These are phyloP conservation scores for Gautieria morchelliformis DNA, from an alignment of 768 basidiomycete species.

Conservation along the genomic window DNA sequence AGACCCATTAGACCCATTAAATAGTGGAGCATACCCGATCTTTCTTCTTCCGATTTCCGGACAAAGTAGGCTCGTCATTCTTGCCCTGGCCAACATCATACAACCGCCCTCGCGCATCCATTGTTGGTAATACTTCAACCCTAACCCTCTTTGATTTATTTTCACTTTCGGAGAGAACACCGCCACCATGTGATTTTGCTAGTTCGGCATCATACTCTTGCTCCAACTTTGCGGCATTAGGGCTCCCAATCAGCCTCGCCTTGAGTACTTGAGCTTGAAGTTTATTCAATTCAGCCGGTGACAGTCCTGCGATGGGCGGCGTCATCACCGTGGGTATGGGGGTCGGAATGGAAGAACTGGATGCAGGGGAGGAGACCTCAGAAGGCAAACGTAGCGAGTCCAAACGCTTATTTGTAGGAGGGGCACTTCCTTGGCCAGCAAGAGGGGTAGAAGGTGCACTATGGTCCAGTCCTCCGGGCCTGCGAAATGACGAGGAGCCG, in stretches of 20 bases:
- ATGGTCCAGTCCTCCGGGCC: conserved; percentile 57
- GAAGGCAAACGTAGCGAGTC: conserved; percentile 56
- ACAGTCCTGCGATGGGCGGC: conserved; percentile 52
- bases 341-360: conserved; percentile 58
- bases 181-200: conserved; percentile 36
- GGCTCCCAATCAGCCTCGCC: conserved; percentile 78
- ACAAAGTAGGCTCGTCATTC: conserved; percentile 38
- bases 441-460: conserved; percentile 54
- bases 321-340: conserved; percentile 91
- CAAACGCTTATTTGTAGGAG: conserved; percentile 39
- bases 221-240: conserved; percentile 71
- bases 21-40: conserved; percentile 38
- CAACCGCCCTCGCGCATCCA: conserved; percentile 74
- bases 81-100: conserved; percentile 84
- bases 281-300: conserved; percentile 78
- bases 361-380: conserved; percentile 35
- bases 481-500: conserved; percentile 66
- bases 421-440: conserved; percentile 19
- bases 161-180: conserved; percentile 25
- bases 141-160: conserved; percentile 26
- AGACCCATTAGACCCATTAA: neutral
- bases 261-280: conserved; percentile 89
- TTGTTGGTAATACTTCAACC: conserved; percentile 80
- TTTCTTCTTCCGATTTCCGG: conserved; percentile 76
- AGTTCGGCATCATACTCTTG: conserved; percentile 73